Percentiles rank a stretch among this genome's conserved stretches.
These are phyloP conservation scores for Nemania serpens DNA, from an alignment of 2,329 filamentous ascomycete genomes.

Conservation along the genomic window DNA sequence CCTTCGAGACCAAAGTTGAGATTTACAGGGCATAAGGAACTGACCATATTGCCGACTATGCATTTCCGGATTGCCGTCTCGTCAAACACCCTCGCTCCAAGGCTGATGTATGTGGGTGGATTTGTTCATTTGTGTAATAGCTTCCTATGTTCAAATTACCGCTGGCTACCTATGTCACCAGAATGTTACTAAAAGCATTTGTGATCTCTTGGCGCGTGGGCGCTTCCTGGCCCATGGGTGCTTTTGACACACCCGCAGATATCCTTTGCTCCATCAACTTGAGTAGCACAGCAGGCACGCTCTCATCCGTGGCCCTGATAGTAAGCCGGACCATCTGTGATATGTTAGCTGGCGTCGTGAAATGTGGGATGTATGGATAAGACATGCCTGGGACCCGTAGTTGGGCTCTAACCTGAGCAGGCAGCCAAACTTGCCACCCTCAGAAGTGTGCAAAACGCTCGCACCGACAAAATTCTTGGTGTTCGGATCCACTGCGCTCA, in stretches of 20 bases:
- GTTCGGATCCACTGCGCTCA: conserved; percentile 89
- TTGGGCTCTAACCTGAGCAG: conserved; percentile 94
- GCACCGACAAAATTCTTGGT: conserved; percentile 91
- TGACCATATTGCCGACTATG: background rate
- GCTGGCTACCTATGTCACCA: conserved; percentile 49
- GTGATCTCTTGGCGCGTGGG: conserved; percentile 57
- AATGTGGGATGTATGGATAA: background rate
- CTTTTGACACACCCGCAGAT: conserved; percentile 55
- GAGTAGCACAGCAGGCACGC: conserved; percentile 77
- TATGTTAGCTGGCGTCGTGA: conserved; percentile 23
- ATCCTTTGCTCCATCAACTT: conserved; percentile 88
- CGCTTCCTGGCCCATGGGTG: conserved; percentile 45
- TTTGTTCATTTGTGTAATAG: conserved; percentile 23
- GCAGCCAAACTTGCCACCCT: conserved; percentile 91
- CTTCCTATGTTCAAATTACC: conserved; percentile 25
- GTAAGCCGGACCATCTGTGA: conserved; percentile 87
- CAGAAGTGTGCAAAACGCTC: conserved; percentile 80
- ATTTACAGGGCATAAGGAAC: background rate
- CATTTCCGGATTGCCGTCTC: background rate
- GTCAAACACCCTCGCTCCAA: background rate
- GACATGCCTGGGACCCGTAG: conserved; percentile 81
- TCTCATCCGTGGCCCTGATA: conserved; percentile 90
- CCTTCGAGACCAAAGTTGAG: background rate
- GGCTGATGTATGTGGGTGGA: background rate
- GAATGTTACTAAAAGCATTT: conserved; percentile 60